Evolutionary conservation across 306 rosid species (phyloP), one percentile per base, ranked within the genome.

Genomic region (Medicago ruthenica): DNA sequence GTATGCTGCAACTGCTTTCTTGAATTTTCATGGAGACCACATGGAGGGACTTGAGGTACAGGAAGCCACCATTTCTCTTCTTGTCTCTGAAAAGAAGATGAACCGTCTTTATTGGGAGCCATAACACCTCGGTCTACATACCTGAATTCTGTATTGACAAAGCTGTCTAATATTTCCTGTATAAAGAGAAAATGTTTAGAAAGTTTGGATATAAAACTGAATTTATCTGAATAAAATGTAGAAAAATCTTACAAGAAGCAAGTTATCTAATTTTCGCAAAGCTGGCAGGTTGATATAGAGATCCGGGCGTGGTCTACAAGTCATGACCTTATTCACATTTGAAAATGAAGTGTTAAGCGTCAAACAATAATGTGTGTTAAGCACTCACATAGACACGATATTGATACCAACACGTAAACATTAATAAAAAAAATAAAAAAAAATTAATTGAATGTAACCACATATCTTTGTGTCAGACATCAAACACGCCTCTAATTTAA

Each of bases 21-120:
- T 7, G 90, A 73, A 22, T 87, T 59, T 63, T 94, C 95, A 37
- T 75, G 84, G 67, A 94, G 92, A 53, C 98, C 98, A 13, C 86
- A 86, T 3, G 93, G 86, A 76, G 98, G 96, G 14, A 92, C 92
- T 70, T 90, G 92, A 47, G 97, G 97, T 7, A 90, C 96, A 27
- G 98, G 98, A 20, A 94, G 90, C 98, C 98, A 94, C 98, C 98
- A 94, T 74, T 92, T 94, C 68, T 89, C 98, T 79, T 94, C 97
- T 77, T 88, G 96, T 16, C 97, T 83, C 77, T 87, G 88, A 34
- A 90, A 87, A 70, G 97, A 82, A 74, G 88, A 70, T 66, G 97
- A 86, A 16, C 90, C 95, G 55, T 86, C 95, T 39, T 50, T 80
- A 22, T 92, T 91, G 20, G 80, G 77, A 40, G 89, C 85, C 16